Evolutionary conservation across 2,329 filamentous ascomycete genomes (phyloP).

Genomic region (Calonectria honghensis): DNA sequence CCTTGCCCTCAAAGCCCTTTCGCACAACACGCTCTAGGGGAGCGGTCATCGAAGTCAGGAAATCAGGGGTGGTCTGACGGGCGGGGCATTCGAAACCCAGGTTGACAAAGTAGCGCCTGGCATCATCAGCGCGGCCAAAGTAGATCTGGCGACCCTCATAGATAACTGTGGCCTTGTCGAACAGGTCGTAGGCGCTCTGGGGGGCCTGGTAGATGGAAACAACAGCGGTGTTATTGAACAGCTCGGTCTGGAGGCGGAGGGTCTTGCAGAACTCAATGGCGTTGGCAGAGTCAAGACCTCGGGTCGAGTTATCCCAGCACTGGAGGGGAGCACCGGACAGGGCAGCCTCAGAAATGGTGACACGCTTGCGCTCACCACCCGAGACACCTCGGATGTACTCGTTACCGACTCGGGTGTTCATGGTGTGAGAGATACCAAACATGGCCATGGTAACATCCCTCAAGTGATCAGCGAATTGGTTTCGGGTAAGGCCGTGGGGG

Average conservation of each 20-base stretch:
- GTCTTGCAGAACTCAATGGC: conserved; percentile 85
- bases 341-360: conserved; percentile 77
- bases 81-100: conserved; percentile 81
- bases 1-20: conserved; percentile 73
- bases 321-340: conserved; percentile 77
- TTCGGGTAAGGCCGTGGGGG: conserved; percentile 73
- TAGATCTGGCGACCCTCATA: conserved; percentile 79
- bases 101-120: conserved; percentile 79
- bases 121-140: conserved; percentile 76
- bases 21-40: conserved; percentile 73
- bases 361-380: conserved; percentile 83
- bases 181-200: conserved; percentile 78
- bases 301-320: conserved; percentile 83
- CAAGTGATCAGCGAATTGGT: conserved; percentile 76
- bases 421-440: conserved; percentile 83
- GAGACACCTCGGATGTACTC: conserved; percentile 85
- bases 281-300: conserved; percentile 84
- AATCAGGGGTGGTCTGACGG: conserved; percentile 82
- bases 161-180: conserved; percentile 75
- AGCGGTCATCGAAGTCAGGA: conserved; percentile 82
- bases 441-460: conserved; percentile 85
- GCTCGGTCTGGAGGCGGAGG: conserved; percentile 79
- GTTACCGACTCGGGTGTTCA: conserved; percentile 84
- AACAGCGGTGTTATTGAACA: conserved; percentile 78
- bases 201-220: conserved; percentile 86